Conservation (phyloP, 164 flowering plant species). For the Malania oleifera region DNA sequence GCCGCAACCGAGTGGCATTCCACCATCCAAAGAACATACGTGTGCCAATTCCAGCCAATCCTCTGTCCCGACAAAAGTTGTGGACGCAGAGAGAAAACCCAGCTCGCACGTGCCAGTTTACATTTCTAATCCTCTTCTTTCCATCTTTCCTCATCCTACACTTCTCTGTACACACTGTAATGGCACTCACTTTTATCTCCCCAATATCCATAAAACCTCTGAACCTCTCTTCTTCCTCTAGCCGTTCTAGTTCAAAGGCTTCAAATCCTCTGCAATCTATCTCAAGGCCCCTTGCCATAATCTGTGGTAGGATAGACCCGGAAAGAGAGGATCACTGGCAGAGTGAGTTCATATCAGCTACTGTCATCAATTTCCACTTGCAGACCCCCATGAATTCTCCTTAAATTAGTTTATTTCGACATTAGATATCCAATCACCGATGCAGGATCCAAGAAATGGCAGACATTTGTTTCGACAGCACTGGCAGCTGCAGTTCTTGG, state of each 20-base stretch:
- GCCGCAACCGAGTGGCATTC: no score
- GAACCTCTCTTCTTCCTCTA: conserved; percentile 8
- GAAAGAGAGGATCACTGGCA: neutral
- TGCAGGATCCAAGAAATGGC: conserved; percentile 48
- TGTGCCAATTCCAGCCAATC: no score
- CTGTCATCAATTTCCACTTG: no score
- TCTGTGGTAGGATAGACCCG: conserved; percentile 2
- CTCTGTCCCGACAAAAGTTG: no score
- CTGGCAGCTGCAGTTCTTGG: conserved; percentile 60
- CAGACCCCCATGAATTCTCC: neutral
- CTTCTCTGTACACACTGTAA: neutral
- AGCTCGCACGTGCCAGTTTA: no score
- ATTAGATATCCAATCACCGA: neutral
- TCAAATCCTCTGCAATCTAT: neutral
- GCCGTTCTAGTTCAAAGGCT: conserved; percentile 9
- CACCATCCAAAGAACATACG: no score
- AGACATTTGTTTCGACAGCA: conserved; percentile 50
- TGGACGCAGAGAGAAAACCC: no score
- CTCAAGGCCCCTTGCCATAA: conserved; percentile 4
- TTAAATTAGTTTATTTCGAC: conserved; percentile 16
- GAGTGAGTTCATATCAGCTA: conserved; percentile 9
- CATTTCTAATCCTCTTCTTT: no score
- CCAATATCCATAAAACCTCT: conserved; percentile 14
- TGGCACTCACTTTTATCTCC: conserved; percentile 9
- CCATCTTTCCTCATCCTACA: no score